Evolutionary conservation across 2,329 filamentous ascomycete genomes (phyloP).

Genomic region (Cladosporium sp.): DNA sequence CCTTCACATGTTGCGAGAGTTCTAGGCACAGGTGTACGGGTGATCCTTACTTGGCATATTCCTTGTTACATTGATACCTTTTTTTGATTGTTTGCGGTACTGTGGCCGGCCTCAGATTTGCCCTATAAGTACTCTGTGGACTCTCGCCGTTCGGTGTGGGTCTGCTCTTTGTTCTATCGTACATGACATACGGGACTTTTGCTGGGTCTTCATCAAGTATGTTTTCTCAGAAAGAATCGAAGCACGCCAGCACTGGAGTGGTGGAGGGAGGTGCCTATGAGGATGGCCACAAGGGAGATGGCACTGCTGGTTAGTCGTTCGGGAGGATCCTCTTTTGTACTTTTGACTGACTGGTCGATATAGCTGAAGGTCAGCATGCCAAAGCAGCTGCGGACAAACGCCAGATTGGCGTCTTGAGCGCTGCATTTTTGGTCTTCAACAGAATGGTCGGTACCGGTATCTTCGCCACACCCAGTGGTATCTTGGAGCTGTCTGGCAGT

Average conservation of each 20-base stretch:
- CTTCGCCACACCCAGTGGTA: constrained; percentile 63
- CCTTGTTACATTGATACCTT: neutral
- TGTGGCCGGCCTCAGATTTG: neutral
- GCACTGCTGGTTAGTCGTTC: constrained; percentile 7
- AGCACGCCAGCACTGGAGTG: neutral
- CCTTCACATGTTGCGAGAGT: neutral
- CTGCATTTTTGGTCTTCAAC: constrained; percentile 64
- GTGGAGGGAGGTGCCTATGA: constrained; percentile 4
- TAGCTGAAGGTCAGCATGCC: constrained; percentile 17
- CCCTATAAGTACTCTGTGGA: neutral
- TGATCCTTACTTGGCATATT: neutral
- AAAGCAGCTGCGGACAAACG: constrained; percentile 25
- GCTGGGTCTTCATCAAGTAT: constrained; percentile 13
- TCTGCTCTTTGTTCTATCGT: neutral
- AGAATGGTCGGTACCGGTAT: constrained; percentile 69
- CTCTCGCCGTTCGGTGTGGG: constrained; percentile 6
- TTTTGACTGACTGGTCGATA: neutral
- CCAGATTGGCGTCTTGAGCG: constrained; percentile 59
- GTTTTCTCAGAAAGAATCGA: constrained; percentile 7
- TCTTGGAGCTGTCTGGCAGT: constrained; percentile 60
- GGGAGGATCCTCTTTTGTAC: neutral
- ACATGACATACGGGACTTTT: constrained; percentile 19
- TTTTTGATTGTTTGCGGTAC: neutral
- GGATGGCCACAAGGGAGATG: constrained; percentile 9
- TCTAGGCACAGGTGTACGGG: neutral